phyloP scores from a whole-genome alignment of 139 green algal genomes.

The Eudorina sp. region DNA sequence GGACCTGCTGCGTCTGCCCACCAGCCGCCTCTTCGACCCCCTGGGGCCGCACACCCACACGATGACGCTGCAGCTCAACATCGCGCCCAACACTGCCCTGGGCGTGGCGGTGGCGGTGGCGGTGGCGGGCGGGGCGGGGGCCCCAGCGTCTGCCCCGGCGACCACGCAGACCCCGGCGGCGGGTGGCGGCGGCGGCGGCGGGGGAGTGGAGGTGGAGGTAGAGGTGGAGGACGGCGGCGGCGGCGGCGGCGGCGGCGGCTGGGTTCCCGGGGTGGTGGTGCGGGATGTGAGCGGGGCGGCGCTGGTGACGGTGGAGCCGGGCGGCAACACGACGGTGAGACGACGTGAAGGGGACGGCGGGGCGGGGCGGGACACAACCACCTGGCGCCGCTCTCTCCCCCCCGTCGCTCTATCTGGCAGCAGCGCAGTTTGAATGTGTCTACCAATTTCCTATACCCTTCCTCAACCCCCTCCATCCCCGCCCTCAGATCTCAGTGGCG shows the following conservation, averaged over 20 bases:
- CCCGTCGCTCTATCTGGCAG: no score
- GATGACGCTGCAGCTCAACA: not conserved
- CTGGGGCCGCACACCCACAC: constrained; percentile 17
- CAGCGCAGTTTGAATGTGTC: no score
- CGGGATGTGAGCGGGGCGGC: not conserved
- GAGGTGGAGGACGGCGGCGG: no score
- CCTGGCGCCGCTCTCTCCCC: no score
- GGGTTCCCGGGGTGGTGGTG: not conserved
- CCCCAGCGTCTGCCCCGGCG: no score
- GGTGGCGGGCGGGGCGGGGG: not conserved
- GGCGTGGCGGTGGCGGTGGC: not conserved
- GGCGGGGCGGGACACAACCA: no score
- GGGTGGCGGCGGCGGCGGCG: no score
- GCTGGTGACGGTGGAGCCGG: constrained; percentile 24
- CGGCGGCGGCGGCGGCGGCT: not conserved
- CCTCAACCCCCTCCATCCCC: no score
- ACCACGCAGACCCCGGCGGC: no score
- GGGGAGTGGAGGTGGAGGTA: no score
- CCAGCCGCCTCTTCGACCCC: constrained; percentile 55
- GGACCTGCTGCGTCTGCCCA: not conserved
- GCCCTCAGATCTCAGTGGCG: not conserved
- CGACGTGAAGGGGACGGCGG: not conserved
- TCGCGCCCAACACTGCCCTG: constrained; percentile 17
- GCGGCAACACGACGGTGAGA: not conserved
- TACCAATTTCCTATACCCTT: no score